Base-by-base conservation (phyloP, 208 protist genomes). In the Leptomonas seymouri region DNA sequence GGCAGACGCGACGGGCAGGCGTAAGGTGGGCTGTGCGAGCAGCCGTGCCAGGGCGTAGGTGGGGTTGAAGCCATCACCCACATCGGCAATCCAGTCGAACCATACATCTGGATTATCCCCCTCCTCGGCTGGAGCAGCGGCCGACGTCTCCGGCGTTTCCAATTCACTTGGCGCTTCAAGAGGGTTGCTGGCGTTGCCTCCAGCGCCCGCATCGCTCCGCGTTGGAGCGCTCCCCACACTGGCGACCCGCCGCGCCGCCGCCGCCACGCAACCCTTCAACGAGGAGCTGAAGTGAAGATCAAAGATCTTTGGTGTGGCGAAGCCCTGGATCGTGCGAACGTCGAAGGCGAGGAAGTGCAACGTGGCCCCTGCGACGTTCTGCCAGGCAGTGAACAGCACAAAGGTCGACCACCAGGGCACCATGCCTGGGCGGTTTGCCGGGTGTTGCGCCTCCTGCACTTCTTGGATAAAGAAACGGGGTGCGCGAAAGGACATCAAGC, bases 31-130 rank as follows among this genome's bases (percentile, higher is more conserved):
- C 51, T 93, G 84, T 3, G 91, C 88, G 34, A 94, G 53, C 34
- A 93, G 58, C 0, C 87, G 86, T 1, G 91, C 89, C 70, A 96
- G 85, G 41, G 84, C 84, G 70, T 94, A 96, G 2, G 91, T 94
- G 0, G 89, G 77, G 73, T 96, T 94, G 73, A 93, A 96, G 50
- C 91, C 91, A 51, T 96, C 91, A 3, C 91, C 91, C 34, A 94
- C 81, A 46, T 94, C 91, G 5, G 83, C 89, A 46, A 94, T 81
- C 78, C 88, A 94, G 67, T 96, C 91, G 56, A 96, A 93, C 85
- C 84, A 93, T 18, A 94, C 80, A 66, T 91, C 87, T 1, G 61
- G 67, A 11, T 66, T 45, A 12, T 59, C 25, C 27, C 21, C 42
- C 11, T 21, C 61, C 28, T 51, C 50, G 16, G 16, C 16, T 31